Conservation (phyloP, 345 rosid species). For the Salix udensis region DNA sequence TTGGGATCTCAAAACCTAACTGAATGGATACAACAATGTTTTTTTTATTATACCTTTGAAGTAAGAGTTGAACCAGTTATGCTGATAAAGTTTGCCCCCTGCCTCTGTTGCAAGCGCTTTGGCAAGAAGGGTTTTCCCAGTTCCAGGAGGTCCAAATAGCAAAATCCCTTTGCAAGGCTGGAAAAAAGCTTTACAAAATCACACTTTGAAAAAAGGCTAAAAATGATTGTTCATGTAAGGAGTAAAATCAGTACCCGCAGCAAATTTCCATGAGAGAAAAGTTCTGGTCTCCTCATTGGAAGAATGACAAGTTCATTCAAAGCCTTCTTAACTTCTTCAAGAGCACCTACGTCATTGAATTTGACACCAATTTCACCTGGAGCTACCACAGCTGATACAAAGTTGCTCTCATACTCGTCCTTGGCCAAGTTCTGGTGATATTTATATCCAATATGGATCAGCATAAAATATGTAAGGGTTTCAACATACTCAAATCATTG, state of each 20-base stretch:
- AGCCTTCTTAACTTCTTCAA: constrained; percentile 91
- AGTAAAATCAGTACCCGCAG: constrained; percentile 57
- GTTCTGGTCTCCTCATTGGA: constrained; percentile 96
- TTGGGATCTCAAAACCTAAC: neutral
- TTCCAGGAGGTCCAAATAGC: constrained; percentile 99
- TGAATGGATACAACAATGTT: neutral
- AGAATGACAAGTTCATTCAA: constrained; percentile 95
- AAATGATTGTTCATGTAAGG: neutral
- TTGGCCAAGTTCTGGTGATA: constrained; percentile 71
- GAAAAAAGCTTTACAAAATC: constrained; percentile 15
- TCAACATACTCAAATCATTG: constrained; percentile 5
- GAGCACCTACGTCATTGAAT: constrained; percentile 94
- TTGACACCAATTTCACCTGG: constrained; percentile 90
- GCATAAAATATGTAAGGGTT: constrained; percentile 5
- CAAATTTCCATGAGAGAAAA: constrained; percentile 84
- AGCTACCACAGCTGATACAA: constrained; percentile 89
- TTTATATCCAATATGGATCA: constrained; percentile 22
- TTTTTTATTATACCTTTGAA: constrained; percentile 63
- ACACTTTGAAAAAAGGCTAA: constrained; percentile 1
- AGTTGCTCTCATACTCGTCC: constrained; percentile 85
- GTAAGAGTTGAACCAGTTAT: constrained; percentile 96
- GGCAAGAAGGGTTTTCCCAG: constrained; percentile 96
- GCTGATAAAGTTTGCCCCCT: constrained; percentile 89
- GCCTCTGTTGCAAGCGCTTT: constrained; percentile 99
- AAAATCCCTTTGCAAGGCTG: constrained; percentile 99